Percentiles rank a stretch among this genome's conserved stretches.
phyloP scores from a whole-genome alignment of 179 eudicot species.

The Vitellaria paradoxa region DNA sequence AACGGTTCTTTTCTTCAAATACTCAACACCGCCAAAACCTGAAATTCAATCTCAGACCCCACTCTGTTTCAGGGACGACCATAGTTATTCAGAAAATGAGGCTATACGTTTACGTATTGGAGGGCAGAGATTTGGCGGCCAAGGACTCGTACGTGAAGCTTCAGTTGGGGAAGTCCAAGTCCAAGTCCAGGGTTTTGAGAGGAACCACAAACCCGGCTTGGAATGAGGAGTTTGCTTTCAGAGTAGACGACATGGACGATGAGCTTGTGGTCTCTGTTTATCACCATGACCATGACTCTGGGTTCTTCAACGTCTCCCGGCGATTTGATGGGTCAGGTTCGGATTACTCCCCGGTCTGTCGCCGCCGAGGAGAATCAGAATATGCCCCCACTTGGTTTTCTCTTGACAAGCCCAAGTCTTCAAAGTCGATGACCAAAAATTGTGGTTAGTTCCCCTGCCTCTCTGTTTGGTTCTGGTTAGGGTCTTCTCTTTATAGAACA shows the following conservation, averaged over 20 bases:
- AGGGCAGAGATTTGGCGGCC: slow-evolving; percentile 53
- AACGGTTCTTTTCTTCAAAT: neutral
- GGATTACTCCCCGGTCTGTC: slow-evolving; percentile 50
- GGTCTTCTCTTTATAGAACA: neutral
- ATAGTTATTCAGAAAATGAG: slow-evolving; percentile 35
- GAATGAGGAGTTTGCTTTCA: slow-evolving; percentile 91
- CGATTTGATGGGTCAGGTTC: slow-evolving; percentile 67
- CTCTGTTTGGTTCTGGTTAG: neutral
- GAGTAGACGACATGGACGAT: slow-evolving; percentile 62
- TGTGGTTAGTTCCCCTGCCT: slow-evolving; percentile 44
- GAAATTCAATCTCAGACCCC: neutral
- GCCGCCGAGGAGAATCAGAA: slow-evolving; percentile 49
- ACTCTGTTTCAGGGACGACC: neutral
- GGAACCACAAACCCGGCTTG: slow-evolving; percentile 58
- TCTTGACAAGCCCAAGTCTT: slow-evolving; percentile 45
- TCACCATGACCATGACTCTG: slow-evolving; percentile 31
- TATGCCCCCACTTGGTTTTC: slow-evolving; percentile 73
- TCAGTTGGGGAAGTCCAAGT: slow-evolving; percentile 65
- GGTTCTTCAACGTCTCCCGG: slow-evolving; percentile 47
- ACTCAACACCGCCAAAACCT: neutral
- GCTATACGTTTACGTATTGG: slow-evolving; percentile 66
- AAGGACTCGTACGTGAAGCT: slow-evolving; percentile 61
- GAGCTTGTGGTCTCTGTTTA: slow-evolving; percentile 63
- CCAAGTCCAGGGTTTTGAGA: slow-evolving; percentile 55
- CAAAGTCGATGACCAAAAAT: slow-evolving; percentile 27